Evolutionary conservation across 2,329 filamentous ascomycete species (phyloP), one percentile per base, ranked within the genome.

Genomic region (Botryotinia convoluta): DNA sequence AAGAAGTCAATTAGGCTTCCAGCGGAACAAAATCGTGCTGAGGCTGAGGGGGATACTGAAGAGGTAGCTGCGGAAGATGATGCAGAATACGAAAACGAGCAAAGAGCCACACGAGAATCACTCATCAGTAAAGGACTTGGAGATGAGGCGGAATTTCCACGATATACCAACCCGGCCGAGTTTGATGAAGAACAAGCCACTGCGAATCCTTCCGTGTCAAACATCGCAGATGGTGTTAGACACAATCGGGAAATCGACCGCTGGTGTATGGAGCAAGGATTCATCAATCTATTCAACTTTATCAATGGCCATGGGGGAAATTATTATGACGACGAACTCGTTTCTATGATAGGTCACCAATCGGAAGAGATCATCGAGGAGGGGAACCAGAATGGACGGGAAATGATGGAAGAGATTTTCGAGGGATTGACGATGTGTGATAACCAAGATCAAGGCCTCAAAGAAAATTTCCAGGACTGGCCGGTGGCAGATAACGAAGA

Each of bases 181-280:
- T 82, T 83, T 80, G 79, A 83, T 42, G 82, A 82, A 42, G 81
- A 80, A 12, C 72, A 83, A 6, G 79, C 79, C 61, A 76, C 82
- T 65, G 82, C 83, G 22, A 81, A 79, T n/a, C 75, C 83, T 0
- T 79, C 79, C 20, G 81, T 83, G 79, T 81, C 82, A 18, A 82
- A 83, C 74, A 81, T 83, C 51, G 82, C 80, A 14, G 79, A 81
- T 32, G 5, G 29, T 9, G 32, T 68, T 20, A 35, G 29, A 12
- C 35, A 48, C 12, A 65, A 32, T 16, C 29, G 5, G 6, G 20
- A 65, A 48, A 35, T 48, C 10, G 29, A 65, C 45, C n/a, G 29
- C 5, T 65, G 62, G 62, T 44, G 51, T 26, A 29, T 22, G 12
- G 48, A 68, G 37, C 51, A 51, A 57, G 65, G 65, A 42, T 68